Conservation (phyloP, 768 basidiomycete genomes). For the Lyophyllum shimeji region DNA sequence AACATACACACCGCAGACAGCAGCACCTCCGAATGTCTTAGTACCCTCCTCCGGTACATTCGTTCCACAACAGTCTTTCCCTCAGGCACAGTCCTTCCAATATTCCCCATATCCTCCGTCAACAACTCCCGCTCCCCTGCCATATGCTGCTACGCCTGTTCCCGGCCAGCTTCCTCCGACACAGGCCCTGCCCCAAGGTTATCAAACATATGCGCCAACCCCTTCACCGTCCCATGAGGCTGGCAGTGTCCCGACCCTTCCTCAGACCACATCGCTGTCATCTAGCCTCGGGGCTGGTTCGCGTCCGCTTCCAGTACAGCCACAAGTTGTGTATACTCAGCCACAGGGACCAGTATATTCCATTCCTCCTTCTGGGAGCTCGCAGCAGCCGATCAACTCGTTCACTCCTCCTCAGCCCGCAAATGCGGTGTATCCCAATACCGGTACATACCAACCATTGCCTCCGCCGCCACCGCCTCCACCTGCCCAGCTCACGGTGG, state of each 20-base stretch:
- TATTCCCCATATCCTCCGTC: slow-evolving; percentile 38
- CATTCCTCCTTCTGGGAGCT: slow-evolving; percentile 24
- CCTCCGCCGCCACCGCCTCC: slow-evolving; percentile 35
- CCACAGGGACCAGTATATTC: slow-evolving; percentile 31
- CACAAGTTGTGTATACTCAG: slow-evolving; percentile 38
- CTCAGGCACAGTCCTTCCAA: slow-evolving; percentile 28
- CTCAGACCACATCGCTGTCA: slow-evolving; percentile 28
- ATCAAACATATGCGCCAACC: slow-evolving; percentile 30
- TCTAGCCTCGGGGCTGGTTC: slow-evolving; percentile 33
- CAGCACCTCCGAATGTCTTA: slow-evolving; percentile 21
- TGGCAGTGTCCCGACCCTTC: slow-evolving; percentile 26
- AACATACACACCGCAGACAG: slow-evolving; percentile 27
- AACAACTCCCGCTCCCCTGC: slow-evolving; percentile 36
- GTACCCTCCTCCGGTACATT: slow-evolving; percentile 34
- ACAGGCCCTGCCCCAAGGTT: slow-evolving; percentile 34
- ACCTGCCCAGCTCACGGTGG: slow-evolving; percentile 21
- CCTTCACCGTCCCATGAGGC: slow-evolving; percentile 34
- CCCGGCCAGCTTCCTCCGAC: slow-evolving; percentile 22
- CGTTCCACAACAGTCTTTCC: slow-evolving; percentile 38
- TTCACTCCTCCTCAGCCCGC: slow-evolving; percentile 28
- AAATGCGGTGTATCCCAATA: slow-evolving; percentile 23
- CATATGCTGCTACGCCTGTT: slow-evolving; percentile 30
- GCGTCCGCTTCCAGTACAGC: slow-evolving; percentile 46
- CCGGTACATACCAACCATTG: slow-evolving; percentile 27
- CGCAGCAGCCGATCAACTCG: slow-evolving; percentile 21